phyloP scores from a whole-genome alignment of 805 yeast genomes.

The Clavispora fructus region DNA sequence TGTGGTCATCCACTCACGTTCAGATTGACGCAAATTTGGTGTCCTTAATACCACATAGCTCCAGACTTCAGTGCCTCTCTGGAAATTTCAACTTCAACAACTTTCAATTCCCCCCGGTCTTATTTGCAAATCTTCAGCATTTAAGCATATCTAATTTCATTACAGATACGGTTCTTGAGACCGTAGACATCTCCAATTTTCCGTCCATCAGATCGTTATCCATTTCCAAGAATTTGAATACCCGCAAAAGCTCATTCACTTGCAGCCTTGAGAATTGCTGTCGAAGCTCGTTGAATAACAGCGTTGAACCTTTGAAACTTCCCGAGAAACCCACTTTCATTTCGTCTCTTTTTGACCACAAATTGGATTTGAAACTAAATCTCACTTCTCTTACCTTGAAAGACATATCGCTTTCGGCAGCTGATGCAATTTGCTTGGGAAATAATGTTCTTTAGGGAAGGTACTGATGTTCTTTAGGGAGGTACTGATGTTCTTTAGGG shows the following conservation, averaged over 20 bases:
- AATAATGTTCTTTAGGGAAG: no score
- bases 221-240: slow-evolving; percentile 1
- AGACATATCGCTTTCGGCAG: slow-evolving; percentile 4
- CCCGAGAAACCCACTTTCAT: neutral
- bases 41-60: slow-evolving; percentile 5
- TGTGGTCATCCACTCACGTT: slow-evolving; percentile 8
- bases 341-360: slow-evolving; percentile 1
- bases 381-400: slow-evolving; percentile 7
- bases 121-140: slow-evolving; percentile 2
- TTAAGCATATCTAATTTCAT: slow-evolving; percentile 10
- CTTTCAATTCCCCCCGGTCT: neutral
- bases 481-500: no score
- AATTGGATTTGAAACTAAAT: neutral
- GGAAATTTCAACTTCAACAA: slow-evolving; percentile 8
- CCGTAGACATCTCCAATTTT: slow-evolving; percentile 2
- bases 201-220: slow-evolving; percentile 6
- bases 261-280: slow-evolving; percentile 7
- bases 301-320: slow-evolving; percentile 1
- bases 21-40: slow-evolving; percentile 8
- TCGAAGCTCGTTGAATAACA: slow-evolving; percentile 1
- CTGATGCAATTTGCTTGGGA: slow-evolving; percentile 9
- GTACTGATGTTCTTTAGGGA: no score
- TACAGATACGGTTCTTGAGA: neutral
- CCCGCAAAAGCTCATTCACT: slow-evolving; percentile 1
- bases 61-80: slow-evolving; percentile 3